phyloP scores from a whole-genome alignment of 2,329 filamentous ascomycete genomes.

The Mycosphaerelloides madeirae region DNA sequence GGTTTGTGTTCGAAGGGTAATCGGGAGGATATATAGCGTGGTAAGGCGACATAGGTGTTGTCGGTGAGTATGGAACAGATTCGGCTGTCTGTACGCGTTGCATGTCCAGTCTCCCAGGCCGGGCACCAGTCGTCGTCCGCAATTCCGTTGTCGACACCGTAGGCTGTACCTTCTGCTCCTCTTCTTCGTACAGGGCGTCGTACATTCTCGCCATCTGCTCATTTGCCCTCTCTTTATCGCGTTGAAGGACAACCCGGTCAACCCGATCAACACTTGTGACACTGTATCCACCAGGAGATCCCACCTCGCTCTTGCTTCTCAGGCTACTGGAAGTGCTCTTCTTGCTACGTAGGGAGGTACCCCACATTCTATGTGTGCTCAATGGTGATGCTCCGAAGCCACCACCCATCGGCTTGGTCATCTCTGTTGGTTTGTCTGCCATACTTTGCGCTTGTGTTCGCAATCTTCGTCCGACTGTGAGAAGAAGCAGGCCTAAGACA shows the following conservation, averaged over 20 bases:
- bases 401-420: constrained; percentile 46
- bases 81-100: constrained; percentile 15
- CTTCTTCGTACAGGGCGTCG: constrained; percentile 85
- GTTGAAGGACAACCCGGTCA: constrained; percentile 57
- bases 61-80: constrained; percentile 34
- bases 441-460: constrained; percentile 43
- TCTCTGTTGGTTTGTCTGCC: constrained; percentile 54
- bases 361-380: constrained; percentile 27
- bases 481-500: constrained; percentile 61
- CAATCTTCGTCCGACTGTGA: constrained; percentile 43
- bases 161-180: constrained; percentile 42
- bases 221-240: constrained; percentile 70
- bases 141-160: neutral
- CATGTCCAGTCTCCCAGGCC: constrained; percentile 1
- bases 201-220: constrained; percentile 86
- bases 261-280: constrained; percentile 68
- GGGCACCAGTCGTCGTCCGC: neutral
- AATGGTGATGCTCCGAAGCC: constrained; percentile 33
- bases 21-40: constrained; percentile 45
- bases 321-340: constrained; percentile 27
- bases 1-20: constrained; percentile 17
- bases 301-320: constrained; percentile 38
- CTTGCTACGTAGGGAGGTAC: constrained; percentile 24
- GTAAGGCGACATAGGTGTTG: constrained; percentile 36
- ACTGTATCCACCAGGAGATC: constrained; percentile 48